phyloP scores from a whole-genome alignment of 768 basidiomycete genomes.

The Rhizopogon sp. region DNA sequence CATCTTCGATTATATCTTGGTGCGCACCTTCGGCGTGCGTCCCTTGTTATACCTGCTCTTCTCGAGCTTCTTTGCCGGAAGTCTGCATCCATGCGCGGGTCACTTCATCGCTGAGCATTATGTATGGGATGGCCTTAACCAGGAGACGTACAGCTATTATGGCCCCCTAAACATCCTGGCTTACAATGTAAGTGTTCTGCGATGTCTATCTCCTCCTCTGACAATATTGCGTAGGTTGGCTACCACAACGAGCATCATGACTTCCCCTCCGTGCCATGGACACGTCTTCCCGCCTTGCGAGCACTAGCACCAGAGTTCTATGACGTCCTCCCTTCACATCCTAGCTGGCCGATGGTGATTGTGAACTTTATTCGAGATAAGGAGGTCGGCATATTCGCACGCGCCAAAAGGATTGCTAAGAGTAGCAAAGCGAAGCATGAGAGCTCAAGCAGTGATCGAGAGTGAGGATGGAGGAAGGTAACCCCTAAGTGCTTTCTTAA shows the following conservation, averaged over 20 bases:
- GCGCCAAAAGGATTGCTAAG: slow-evolving; percentile 71
- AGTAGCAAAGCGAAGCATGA: slow-evolving; percentile 14
- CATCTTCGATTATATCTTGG: slow-evolving; percentile 65
- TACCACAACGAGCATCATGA: slow-evolving; percentile 99
- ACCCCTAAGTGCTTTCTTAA: slow-evolving; percentile 1
- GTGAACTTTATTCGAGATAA: slow-evolving; percentile 90
- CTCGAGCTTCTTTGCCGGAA: slow-evolving; percentile 94
- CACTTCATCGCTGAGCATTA: slow-evolving; percentile 99
- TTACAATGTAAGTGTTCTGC: slow-evolving; percentile 72
- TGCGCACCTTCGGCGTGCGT: slow-evolving; percentile 37
- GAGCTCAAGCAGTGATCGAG: slow-evolving; percentile 7
- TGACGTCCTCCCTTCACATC: slow-evolving; percentile 79
- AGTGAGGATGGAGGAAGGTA: slow-evolving; percentile 5
- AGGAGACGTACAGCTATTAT: slow-evolving; percentile 98
- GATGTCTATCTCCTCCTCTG: not conserved
- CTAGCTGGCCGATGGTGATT: slow-evolving; percentile 93
- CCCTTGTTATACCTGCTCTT: slow-evolving; percentile 79
- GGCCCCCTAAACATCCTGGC: slow-evolving; percentile 85
- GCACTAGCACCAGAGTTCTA: slow-evolving; percentile 90
- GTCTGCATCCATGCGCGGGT: slow-evolving; percentile 90
- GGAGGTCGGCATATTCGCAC: slow-evolving; percentile 83
- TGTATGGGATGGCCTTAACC: slow-evolving; percentile 84
- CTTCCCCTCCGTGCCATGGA: slow-evolving; percentile 96
- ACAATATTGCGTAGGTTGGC: slow-evolving; percentile 59
- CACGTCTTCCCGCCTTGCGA: slow-evolving; percentile 78